These are phyloP conservation scores for Prillingera fragicola DNA, from an alignment of 1,284 basidiomycete species.

Conservation along the genomic window DNA sequence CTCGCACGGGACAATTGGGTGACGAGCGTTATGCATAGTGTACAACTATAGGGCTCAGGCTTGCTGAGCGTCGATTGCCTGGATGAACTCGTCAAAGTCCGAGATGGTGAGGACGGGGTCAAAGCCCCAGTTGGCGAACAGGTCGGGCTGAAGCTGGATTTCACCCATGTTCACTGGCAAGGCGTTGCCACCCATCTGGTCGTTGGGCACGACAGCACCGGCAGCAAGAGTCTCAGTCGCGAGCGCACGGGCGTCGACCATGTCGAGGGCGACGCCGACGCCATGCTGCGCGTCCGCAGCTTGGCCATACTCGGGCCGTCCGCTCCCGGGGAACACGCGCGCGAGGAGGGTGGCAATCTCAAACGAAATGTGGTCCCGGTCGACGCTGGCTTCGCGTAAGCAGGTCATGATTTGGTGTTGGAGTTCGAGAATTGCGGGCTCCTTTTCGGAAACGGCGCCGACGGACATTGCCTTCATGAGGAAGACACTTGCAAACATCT, in stretches of 20 bases:
- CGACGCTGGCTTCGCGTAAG: conserved; percentile 5
- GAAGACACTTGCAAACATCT: conserved; percentile 12
- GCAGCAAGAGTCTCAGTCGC: not conserved
- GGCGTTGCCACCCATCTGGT: not conserved
- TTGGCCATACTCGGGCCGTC: no score
- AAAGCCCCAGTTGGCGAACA: conserved; percentile 11
- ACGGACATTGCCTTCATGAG: conserved; percentile 9
- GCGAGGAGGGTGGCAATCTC: conserved; percentile 8
- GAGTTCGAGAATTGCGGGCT: conserved; percentile 3
- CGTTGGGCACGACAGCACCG: not conserved
- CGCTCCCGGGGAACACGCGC: conserved; percentile 1
- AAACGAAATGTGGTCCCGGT: conserved; percentile 4
- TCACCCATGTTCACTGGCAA: not conserved
- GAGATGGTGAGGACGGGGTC: conserved; percentile 8
- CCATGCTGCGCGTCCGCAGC: no score
- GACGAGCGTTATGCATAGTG: no score
- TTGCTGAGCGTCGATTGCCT: not conserved
- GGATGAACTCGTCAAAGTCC: conserved; percentile 7
- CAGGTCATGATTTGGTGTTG: conserved; percentile 3
- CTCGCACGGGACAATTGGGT: no score
- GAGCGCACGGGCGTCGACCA: not conserved
- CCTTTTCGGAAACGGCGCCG: conserved; percentile 2
- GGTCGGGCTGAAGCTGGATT: conserved; percentile 3
- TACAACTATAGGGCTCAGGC: no score
- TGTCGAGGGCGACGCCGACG: no score